phyloP scores from a whole-genome alignment of 2,329 filamentous ascomycete genomes.

The Exophiala viscosa region DNA sequence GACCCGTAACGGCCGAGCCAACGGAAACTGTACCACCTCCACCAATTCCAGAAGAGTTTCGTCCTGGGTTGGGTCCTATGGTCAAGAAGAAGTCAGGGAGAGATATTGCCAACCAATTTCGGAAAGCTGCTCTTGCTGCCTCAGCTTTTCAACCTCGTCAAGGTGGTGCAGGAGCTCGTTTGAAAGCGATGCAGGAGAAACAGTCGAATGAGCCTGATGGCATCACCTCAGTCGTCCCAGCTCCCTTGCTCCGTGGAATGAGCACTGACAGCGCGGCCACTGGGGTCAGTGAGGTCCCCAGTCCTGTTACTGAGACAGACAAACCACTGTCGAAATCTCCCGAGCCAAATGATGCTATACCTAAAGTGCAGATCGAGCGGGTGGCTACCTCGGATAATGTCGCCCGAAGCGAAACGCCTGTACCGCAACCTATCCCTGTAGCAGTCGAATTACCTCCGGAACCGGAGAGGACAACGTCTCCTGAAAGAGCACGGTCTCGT shows the following conservation, averaged over 20 bases:
- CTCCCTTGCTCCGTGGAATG: conserved; percentile 54
- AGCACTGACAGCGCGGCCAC: conserved; percentile 39
- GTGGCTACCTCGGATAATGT: conserved; percentile 32
- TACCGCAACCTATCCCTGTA: conserved; percentile 1
- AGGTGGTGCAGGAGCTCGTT: conserved; percentile 78
- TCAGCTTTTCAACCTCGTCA: conserved; percentile 78
- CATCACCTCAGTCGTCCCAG: conserved; percentile 82
- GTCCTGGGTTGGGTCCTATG: conserved; percentile 87
- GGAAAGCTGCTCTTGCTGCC: conserved; percentile 73
- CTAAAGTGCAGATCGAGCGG: conserved; percentile 40
- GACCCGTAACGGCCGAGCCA: conserved; percentile 19
- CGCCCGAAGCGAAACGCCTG: conserved; percentile 20
- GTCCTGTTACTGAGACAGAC: conserved; percentile 32
- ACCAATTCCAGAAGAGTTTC: conserved; percentile 52
- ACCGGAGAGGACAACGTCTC: conserved; percentile 37
- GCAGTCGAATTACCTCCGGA: conserved; percentile 29
- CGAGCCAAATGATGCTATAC: conserved; percentile 30
- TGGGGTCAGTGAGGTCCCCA: conserved; percentile 27
- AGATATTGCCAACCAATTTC: conserved; percentile 72
- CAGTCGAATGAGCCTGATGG: conserved; percentile 73
- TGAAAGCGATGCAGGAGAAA: conserved; percentile 60
- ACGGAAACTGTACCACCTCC: conserved; percentile 40
- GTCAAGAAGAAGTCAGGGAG: conserved; percentile 69
- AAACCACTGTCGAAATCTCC: conserved; percentile 26
- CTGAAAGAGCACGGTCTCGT: conserved; percentile 30